These are phyloP conservation scores for Colletotrichum caudatum DNA, from an alignment of 2,329 filamentous ascomycete species.

Conservation along the genomic window DNA sequence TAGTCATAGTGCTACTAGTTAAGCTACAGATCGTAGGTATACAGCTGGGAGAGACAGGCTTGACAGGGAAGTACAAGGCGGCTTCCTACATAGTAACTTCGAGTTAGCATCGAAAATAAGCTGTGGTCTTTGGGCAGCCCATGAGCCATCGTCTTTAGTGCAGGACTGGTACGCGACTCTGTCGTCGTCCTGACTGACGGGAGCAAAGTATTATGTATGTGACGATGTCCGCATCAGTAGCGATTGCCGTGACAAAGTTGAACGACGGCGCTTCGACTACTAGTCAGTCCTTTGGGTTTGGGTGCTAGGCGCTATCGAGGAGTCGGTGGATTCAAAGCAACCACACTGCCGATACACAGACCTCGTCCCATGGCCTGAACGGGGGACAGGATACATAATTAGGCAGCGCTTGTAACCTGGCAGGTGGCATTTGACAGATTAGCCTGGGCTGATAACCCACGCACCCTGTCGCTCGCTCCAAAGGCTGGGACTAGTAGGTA, in stretches of 20 bases:
- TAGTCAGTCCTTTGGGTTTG: neutral
- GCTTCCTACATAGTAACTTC: neutral
- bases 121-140: neutral
- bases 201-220: neutral
- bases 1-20: too few species aligned
- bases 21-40: too few species aligned
- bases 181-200: neutral
- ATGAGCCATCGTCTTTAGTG: neutral
- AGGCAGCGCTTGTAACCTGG: constrained; percentile 12
- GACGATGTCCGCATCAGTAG: constrained; percentile 15
- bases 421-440: constrained; percentile 31
- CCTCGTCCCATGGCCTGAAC: constrained; percentile 21
- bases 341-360: constrained; percentile 16
- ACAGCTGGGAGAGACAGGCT: neutral
- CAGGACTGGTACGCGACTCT: neutral
- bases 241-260: constrained; percentile 9
- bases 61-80: constrained; percentile 14
- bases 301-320: neutral
- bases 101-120: neutral
- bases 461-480: constrained; percentile 12
- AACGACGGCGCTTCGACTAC: neutral
- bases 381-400: constrained; percentile 5
- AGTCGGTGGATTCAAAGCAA: too few species aligned
- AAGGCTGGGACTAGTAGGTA: constrained; percentile 1
- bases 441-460: constrained; percentile 19